Evolutionary conservation across 441 rosid genomes (phyloP), one percentile per base, ranked within the genome.

Genomic region (Hura crepitans): DNA sequence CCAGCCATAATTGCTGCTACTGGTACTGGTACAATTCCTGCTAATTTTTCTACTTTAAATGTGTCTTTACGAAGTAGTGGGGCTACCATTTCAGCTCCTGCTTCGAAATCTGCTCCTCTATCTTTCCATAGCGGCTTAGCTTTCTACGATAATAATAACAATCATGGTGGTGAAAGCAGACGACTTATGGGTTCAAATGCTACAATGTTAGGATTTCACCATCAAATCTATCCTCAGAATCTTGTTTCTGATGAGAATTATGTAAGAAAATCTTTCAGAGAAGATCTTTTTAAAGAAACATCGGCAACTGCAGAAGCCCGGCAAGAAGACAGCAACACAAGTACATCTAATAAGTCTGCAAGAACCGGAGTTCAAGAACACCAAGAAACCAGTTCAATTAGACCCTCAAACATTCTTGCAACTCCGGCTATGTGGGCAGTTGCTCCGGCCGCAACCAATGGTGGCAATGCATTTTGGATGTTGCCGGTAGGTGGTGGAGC

Each of bases 21-120:
- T 0, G 96, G 97, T 43, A 82, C 86, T 28, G 97, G 97, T 30
- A 92, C 97, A 13, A 84, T 92, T 46, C 97, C 97, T 1, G 97
- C 97, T 30, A 89, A 89, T 71, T 89, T 86, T 84, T 86, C 92
- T 0, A 80, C 89, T 0, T 82, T 89, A 0, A 89, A 82, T 74
- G 88, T 87, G 9, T 83, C 89, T 9, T 76, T 89, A 31, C 90
- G 91, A 20, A 81, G 87, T 46, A 66, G 81, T 30, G 87, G 92
- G 37, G 62, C 87, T 6, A 82, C 87, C 1, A 50, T 83, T 62
- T 84, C 89, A 11, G 81, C 86, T 27, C 85, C 86, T 49, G 47
- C 84, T 17, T 87, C 89, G 0, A 87, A 85, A 71, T 82, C 89
- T 13, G 81, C 84, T 25, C 84, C 90, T 1, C 77, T 82, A 14